Percentiles rank a stretch among this genome's conserved stretches.
Evolutionary conservation across 129 eudicot species (phyloP).

Genomic region (Centella asiatica): DNA sequence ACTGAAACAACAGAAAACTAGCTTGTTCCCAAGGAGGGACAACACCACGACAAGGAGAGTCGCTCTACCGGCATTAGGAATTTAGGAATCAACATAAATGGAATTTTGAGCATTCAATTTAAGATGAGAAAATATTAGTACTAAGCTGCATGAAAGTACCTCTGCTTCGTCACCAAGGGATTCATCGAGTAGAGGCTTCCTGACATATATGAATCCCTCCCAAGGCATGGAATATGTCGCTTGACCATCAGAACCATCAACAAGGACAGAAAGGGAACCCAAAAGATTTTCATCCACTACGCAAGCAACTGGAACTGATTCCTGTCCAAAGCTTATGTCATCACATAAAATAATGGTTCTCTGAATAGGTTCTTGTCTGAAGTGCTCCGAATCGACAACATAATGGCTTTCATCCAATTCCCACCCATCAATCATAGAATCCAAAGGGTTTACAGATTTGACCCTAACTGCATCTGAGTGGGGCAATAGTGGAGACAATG

Average conservation of each 20-base stretch:
- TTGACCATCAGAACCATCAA: constrained; percentile 49
- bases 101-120: background rate
- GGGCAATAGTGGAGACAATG: constrained; percentile 27
- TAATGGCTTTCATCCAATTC: constrained; percentile 75
- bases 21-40: background rate
- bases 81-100: no score
- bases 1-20: no score
- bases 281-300: constrained; percentile 81
- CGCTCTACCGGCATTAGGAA: no score
- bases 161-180: constrained; percentile 47
- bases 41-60: background rate
- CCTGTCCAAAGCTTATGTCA: constrained; percentile 85
- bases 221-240: constrained; percentile 61
- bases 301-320: constrained; percentile 70
- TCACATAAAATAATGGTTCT: constrained; percentile 71
- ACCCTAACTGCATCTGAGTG: constrained; percentile 25
- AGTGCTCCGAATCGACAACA: constrained; percentile 55
- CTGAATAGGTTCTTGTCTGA: constrained; percentile 41
- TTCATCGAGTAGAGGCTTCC: constrained; percentile 58
- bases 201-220: constrained; percentile 80
- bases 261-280: constrained; percentile 44
- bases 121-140: background rate
- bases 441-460: constrained; percentile 11
- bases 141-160: constrained; percentile 28
- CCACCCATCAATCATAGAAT: constrained; percentile 41